Evolutionary conservation across 768 basidiomycete genomes (phyloP), one percentile per base, ranked within the genome.

Genomic region (Boletus rubroflammeus): DNA sequence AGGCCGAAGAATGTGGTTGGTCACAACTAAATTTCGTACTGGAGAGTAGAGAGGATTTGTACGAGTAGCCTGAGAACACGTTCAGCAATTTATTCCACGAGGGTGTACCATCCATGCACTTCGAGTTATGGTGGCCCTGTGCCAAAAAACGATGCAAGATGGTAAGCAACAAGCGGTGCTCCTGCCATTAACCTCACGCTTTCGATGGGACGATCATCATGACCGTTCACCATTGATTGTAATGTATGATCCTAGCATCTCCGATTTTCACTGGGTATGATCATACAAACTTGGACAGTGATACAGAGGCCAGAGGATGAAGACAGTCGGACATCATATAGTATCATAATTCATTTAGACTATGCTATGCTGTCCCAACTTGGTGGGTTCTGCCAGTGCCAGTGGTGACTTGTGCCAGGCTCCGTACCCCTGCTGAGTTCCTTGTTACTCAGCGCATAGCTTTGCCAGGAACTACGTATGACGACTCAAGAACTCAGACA

Each of bases 1-100:
- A 40, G 32, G 26, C 19, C 55, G 5, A 47, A 73, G 53, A 57
- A 55, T 1, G 67, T 82, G 15, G 61, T 78, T n/a, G 81, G 83
- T 11, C 79, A 81, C 62, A 41, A 40, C 15, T 75, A 57, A 71
- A 36, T 17, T 26, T 17, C 15, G 10, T 21, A 11, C 14, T 23
- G n/a, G 11, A 7, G 13, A 47, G 10, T 11, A 13, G 13, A 14
- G 26, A 35, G 9, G 1, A 23, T n/a, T n/a, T 17, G 53, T 31
- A 43, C 14, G 28, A 36, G 19, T 55, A 55, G n/a, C 17, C 19
- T 19, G 36, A 19, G 13, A 29, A 13, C 14, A 44, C 0, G 29
- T 9, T n/a, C n/a, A 36, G 7, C 6, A 15, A 39, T 19, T 38
- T 17, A 13, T n/a, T 21, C 32, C 15, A 25, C 17, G 32, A 34